Evolutionary conservation across 352 stramenopile genomes (phyloP), one percentile per base, ranked within the genome.

Genomic region (Thalassiosira oceanica): DNA sequence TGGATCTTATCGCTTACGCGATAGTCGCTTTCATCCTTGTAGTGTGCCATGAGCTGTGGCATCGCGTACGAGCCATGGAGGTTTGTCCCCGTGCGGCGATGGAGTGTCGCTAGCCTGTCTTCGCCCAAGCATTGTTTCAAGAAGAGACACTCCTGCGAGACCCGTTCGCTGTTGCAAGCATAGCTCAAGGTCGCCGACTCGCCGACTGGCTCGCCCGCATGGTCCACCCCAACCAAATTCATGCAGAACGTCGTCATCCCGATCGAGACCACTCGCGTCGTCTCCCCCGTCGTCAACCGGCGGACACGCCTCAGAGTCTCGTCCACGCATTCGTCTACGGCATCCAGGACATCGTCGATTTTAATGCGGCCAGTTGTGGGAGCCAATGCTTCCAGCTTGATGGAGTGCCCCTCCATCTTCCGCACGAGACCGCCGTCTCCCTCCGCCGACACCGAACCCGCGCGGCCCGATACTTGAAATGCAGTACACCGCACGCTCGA

Each of bases 191-290:
- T 54, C 85, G 91, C 16, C 80, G 94, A 23, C 10, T 79, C 42
- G 29, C 54, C 63, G 8, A 94, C 77, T 0, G 86, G 62, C 2
- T 76, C 64, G 3, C 93, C 93, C 45, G 84, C 24, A 0, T 42
- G 29, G 71, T 97, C 84, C 0, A 97, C 64, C 3, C 92, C 94
- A 13, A 97, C 61, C 8, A 98, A 48, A 55, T 97, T 97, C 93
- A 98, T 97, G 0, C 87, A 93, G 74, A 97, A 97, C 24, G 87
- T 91, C 52, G 90, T 95, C 71, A 98, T 96, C 45, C 93, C 94
- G 24, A 98, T 79, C 5, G 85, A 91, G 11, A 81, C 61, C 10
- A 85, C 44, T 50, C 31, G 31, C 31, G 31, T 41, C 10, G 13
- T 31, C 1, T 31, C n/a, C 48, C 1, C 13, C 31, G 31, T 41